Evolutionary conservation across 2,329 filamentous ascomycete species (phyloP), one percentile per base, ranked within the genome.

Genomic region (Talaromyces rugulosus): DNA sequence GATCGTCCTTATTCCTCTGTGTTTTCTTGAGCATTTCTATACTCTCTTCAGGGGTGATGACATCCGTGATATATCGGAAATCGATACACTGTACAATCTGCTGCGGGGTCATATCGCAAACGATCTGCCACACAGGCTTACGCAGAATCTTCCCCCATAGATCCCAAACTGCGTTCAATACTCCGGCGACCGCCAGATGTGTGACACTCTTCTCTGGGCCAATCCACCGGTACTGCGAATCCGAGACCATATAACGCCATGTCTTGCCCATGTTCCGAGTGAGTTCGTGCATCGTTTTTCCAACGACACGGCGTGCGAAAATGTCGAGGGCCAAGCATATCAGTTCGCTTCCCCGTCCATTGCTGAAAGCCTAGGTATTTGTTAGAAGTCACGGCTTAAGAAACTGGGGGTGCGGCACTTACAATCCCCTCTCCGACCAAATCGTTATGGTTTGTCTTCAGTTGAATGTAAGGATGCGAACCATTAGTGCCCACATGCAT

Each of bases 161-260:
- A 76, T 96, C 92, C 92, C 92, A 96, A 69, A 96, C 82, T 16
- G 92, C 92, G 75, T 96, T 96, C 69, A 96, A 90, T 16, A 96
- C 89, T 47, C 91, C 90, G 31, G 91, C 91, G 9, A 96, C 86
- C 1, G 92, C 92, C 7, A 96, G 89, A 77, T 96, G 92, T 68
- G 95, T 95, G 54, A 96, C 92, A 64, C 92, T 92, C 78, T 96
- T 96, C 71, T 96, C 92, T 0, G 92, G 92, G 0, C 92, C 92
- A 71, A 96, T 94, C 92, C 92, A 96, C 61, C 92, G 89, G 59
- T 96, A 83, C 77, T 96, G 92, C 67, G 86, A 90, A 82, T 96
- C 92, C 66, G 89, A 89, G 69, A 96, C 92, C n/a, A 96, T 86
- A 76, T 96, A 87, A n/a, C 92, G 86, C 92, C 92, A 96, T 53